Percentiles rank a stretch among this genome's conserved stretches.
Evolutionary conservation across 75 land plant genomes (phyloP).

Genomic region (Larix kaempferi): DNA sequence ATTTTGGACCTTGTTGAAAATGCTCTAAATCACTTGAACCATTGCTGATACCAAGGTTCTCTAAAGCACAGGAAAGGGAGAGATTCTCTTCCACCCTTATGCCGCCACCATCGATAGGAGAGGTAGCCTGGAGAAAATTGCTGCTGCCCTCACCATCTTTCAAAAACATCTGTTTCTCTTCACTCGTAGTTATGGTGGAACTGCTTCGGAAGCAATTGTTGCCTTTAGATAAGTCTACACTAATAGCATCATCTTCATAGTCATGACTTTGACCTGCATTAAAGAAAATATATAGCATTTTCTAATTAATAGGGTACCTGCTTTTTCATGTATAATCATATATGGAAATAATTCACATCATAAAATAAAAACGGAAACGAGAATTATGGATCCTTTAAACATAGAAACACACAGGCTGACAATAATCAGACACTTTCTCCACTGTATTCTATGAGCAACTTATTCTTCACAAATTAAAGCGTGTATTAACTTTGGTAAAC

Average conservation of each 20-base stretch:
- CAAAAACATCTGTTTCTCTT: neutral
- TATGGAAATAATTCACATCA: neutral
- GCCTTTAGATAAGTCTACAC: neutral
- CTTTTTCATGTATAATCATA: neutral
- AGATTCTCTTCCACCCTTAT: neutral
- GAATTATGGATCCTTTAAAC: neutral
- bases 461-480: neutral
- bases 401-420: neutral
- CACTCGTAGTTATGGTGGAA: neutral
- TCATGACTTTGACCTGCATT: neutral
- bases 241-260: neutral
- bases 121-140: neutral
- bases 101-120: neutral
- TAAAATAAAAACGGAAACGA: neutral
- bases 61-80: slow-evolving; percentile 11
- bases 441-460: neutral
- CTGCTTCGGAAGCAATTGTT: neutral
- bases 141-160: neutral
- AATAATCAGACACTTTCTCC: neutral
- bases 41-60: slow-evolving; percentile 21
- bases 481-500: neutral
- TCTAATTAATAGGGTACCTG: neutral
- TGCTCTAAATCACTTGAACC: neutral
- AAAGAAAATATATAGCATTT: neutral
- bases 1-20: slow-evolving; percentile 22